Conservation (phyloP, 1,139 yeast genomes). For the Blastobotrys malaysiensis region DNA sequence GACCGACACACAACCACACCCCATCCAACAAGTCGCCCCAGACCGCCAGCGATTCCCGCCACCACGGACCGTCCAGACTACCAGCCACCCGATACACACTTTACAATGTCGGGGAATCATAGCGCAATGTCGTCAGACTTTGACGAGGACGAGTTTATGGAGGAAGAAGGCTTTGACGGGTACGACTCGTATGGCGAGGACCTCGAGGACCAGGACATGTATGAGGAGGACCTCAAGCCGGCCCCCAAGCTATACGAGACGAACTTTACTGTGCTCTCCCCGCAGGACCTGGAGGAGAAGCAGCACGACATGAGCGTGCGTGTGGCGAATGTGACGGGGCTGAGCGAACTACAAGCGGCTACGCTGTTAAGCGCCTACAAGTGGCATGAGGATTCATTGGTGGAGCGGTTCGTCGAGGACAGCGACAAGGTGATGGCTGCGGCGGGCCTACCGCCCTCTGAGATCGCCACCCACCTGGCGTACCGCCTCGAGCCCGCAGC, state of each 20-base stretch:
- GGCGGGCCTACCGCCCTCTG: conserved; percentile 44
- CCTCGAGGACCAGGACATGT: conserved; percentile 21
- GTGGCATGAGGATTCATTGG: conserved; percentile 71
- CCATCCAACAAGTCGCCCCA: no score
- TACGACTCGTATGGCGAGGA: conserved; percentile 16
- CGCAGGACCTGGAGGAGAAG: conserved; percentile 26
- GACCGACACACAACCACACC: not conserved
- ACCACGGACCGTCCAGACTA: no score
- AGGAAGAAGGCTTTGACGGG: conserved; percentile 23
- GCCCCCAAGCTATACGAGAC: conserved; percentile 24
- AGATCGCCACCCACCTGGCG: conserved; percentile 4
- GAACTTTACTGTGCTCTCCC: conserved; percentile 27
- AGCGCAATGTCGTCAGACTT: conserved; percentile 3
- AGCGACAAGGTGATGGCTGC: conserved; percentile 40
- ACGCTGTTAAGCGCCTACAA: conserved; percentile 54
- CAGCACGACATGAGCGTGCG: conserved; percentile 28
- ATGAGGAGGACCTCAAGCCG: conserved; percentile 14
- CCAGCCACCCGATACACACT: not conserved
- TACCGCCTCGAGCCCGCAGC: conserved; percentile 19
- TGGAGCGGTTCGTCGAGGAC: conserved; percentile 61
- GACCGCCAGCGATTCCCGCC: no score
- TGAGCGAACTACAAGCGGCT: conserved; percentile 41
- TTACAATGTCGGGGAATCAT: not conserved
- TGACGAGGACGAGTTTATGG: conserved; percentile 10
- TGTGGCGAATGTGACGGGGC: conserved; percentile 33